Conservation (phyloP, 2,329 filamentous ascomycete genomes). For the Mariannaea sp. region DNA sequence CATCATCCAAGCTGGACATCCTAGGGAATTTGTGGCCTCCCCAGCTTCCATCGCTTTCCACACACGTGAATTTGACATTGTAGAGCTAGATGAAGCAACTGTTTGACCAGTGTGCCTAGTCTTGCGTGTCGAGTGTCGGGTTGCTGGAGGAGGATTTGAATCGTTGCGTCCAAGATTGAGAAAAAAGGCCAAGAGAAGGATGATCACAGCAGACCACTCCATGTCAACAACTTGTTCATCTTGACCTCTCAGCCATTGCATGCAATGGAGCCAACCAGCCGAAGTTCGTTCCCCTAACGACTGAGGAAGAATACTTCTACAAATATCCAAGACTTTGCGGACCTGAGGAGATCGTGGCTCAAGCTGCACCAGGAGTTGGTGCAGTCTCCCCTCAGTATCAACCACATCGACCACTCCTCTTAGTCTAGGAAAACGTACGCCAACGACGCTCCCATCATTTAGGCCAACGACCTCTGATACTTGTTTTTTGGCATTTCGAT, state of each 20-base stretch:
- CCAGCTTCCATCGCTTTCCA: constrained; percentile 55
- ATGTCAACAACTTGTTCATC: constrained; percentile 53
- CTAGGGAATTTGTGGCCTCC: constrained; percentile 54
- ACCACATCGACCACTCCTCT: constrained; percentile 68
- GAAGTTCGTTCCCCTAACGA: constrained; percentile 64
- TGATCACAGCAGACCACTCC: constrained; percentile 73
- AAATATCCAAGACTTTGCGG: constrained; percentile 62
- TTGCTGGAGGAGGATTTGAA: constrained; percentile 31
- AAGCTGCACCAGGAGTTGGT: constrained; percentile 71
- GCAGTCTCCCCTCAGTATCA: constrained; percentile 64
- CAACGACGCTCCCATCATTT: constrained; percentile 53
- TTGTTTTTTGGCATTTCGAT: constrained; percentile 56
- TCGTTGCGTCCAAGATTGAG: constrained; percentile 59
- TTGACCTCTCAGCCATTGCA: constrained; percentile 67
- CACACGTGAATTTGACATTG: constrained; percentile 46
- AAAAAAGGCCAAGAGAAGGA: constrained; percentile 68
- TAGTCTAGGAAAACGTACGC: constrained; percentile 62
- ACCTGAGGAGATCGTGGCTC: constrained; percentile 68
- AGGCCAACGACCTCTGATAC: constrained; percentile 54
- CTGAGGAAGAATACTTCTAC: constrained; percentile 66
- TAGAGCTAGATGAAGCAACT: constrained; percentile 46
- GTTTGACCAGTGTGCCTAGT: constrained; percentile 40
- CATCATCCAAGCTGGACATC: constrained; percentile 62
- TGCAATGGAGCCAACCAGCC: constrained; percentile 73
- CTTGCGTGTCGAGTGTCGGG: constrained; percentile 39